phyloP scores from a whole-genome alignment of 2,329 filamentous ascomycete genomes.

The Bipolaris oryzae region DNA sequence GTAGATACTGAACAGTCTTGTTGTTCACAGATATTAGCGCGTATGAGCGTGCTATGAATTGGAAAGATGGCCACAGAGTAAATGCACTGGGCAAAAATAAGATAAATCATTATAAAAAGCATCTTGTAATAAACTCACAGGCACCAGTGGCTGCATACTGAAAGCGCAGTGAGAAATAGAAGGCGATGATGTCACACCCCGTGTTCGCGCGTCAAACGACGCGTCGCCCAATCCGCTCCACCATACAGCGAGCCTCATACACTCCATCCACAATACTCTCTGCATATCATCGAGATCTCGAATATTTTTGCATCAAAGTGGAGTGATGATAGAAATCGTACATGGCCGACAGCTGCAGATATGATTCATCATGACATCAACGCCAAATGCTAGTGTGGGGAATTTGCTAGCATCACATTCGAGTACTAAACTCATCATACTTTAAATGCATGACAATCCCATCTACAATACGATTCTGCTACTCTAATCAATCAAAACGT shows the following conservation, averaged over 20 bases:
- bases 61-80: background rate
- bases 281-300: background rate
- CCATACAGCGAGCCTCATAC: background rate
- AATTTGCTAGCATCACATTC: conserved; percentile 12
- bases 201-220: conserved; percentile 10
- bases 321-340: background rate
- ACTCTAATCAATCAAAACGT: background rate
- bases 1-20: too few relatives aligned
- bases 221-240: background rate
- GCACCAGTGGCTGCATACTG: background rate
- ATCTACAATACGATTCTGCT: background rate
- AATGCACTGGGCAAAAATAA: too few relatives aligned
- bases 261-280: background rate
- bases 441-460: background rate
- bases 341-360: conserved; percentile 4
- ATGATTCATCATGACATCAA: conserved; percentile 20
- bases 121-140: background rate
- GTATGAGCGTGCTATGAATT: too few relatives aligned
- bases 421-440: background rate
- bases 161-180: too few relatives aligned
- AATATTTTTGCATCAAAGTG: background rate
- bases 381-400: conserved; percentile 9
- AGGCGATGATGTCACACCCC: conserved; percentile 10
- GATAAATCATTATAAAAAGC: background rate
- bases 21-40: too few relatives aligned